Percentiles rank a stretch among this genome's conserved stretches.
Evolutionary conservation across 2,329 filamentous ascomycete genomes (phyloP).

Genomic region (Fusarium cicatricum): DNA sequence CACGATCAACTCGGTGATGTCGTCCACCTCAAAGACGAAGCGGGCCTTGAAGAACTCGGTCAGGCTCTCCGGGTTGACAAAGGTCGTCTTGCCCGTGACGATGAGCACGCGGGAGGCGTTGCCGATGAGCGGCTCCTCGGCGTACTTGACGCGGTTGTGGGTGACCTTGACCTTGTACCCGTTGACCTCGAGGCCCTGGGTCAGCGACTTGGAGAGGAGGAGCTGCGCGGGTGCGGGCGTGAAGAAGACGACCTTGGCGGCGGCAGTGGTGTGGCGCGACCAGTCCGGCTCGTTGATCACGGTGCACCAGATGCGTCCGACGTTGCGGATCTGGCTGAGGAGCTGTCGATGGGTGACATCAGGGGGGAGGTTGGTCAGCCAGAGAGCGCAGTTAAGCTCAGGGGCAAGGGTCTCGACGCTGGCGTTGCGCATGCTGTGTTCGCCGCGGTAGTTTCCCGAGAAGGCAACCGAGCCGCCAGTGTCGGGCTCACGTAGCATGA

Average conservation of each 20-base stretch:
- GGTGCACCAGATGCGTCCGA: constrained; percentile 60
- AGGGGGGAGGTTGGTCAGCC: constrained; percentile 60
- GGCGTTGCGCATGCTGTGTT: constrained; percentile 48
- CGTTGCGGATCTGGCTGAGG: constrained; percentile 52
- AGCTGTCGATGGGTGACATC: constrained; percentile 54
- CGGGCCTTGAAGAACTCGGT: constrained; percentile 51
- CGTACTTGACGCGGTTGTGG: constrained; percentile 59
- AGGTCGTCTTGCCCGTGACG: constrained; percentile 53
- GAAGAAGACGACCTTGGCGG: constrained; percentile 61
- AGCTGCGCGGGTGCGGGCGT: constrained; percentile 49
- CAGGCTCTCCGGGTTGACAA: constrained; percentile 55
- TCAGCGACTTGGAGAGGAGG: constrained; percentile 38
- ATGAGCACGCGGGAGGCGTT: constrained; percentile 58
- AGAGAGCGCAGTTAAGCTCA: constrained; percentile 59
- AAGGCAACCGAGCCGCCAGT: constrained; percentile 25
- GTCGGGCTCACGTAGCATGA: not conserved
- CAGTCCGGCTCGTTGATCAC: constrained; percentile 60
- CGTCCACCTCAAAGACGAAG: constrained; percentile 59
- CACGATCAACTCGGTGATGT: constrained; percentile 45
- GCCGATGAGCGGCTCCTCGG: constrained; percentile 40
- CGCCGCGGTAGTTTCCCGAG: constrained; percentile 49
- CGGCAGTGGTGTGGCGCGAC: constrained; percentile 48
- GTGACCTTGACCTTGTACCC: constrained; percentile 50
- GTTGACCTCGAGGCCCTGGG: constrained; percentile 48
- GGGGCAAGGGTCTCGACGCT: constrained; percentile 44